These are phyloP conservation scores for Rhynchosporium graminicola DNA, from an alignment of 2,329 filamentous ascomycete genomes.

Conservation along the genomic window DNA sequence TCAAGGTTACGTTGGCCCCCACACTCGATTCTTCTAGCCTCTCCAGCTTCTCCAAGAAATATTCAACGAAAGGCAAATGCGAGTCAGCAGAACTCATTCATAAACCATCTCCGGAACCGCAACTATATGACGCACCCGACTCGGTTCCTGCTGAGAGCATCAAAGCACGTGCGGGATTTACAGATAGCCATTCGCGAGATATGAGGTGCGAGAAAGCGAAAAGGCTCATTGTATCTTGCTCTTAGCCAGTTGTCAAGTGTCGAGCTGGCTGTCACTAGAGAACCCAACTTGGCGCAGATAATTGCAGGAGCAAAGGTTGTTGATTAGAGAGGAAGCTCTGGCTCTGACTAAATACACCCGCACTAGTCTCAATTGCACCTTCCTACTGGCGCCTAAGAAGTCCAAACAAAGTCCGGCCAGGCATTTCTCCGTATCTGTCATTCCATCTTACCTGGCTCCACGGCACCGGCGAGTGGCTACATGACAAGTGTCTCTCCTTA, in stretches of 20 bases:
- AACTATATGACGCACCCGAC: background rate
- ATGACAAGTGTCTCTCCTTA: background rate
- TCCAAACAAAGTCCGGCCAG: background rate
- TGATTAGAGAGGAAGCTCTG: too few relatives aligned
- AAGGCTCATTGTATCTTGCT: background rate
- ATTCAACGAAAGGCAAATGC: background rate
- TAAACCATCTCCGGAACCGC: constrained; percentile 1
- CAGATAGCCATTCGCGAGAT: background rate
- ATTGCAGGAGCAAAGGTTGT: too few relatives aligned
- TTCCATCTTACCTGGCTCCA: too few relatives aligned
- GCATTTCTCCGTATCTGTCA: background rate
- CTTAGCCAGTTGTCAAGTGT: background rate
- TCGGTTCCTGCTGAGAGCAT: background rate
- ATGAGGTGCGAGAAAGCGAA: constrained; percentile 2
- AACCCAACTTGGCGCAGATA: constrained; percentile 8
- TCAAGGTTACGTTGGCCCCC: background rate
- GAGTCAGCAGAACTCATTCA: background rate
- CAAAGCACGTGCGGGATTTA: background rate
- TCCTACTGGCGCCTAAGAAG: background rate
- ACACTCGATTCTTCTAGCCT: background rate
- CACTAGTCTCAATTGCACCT: too few relatives aligned
- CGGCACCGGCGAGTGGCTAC: background rate
- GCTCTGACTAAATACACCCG: too few relatives aligned
- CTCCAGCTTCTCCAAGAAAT: background rate
- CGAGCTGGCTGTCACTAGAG: background rate